Evolutionary conservation across 345 rosid species (phyloP), one percentile per base, ranked within the genome.

Genomic region (Sisymbrium irio): DNA sequence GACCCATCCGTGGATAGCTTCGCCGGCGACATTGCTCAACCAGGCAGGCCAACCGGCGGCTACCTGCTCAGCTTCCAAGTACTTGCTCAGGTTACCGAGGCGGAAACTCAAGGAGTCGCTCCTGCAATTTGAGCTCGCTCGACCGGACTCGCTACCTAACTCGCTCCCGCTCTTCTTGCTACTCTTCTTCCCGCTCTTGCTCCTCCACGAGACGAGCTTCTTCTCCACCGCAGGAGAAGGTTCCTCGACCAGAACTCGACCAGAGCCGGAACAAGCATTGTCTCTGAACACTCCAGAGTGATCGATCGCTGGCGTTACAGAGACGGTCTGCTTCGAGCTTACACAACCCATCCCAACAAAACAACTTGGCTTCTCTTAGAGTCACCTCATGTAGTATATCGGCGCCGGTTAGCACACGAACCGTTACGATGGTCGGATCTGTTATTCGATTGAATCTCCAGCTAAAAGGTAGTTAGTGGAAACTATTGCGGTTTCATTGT

Each of bases 41-140:
- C 99, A 94, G 15, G 90, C 86, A 4, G 99, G 99, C 99, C 99
- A 94, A 4, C 99, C 99, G 3, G 99, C 99, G 6, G 99, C 96
- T 67, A 89, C 93, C 51, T 94, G 97, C 75, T 94, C 97, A 17
- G 93, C 89, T 76, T 91, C 97, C 32, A 88, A 65, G 64, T 88
- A 94, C 89, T 87, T 88, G 28, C 62, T 77, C 3, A 77, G 15
- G 22, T 71, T 77, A 73, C 97, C 83, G 67, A 94, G 74, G 33
- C 99, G 83, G 76, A 87, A 88, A 66, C 97, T 94, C 85, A 85
- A 5, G 49, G 98, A 88, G 57, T 94, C 97, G 17, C 86, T 85
- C 32, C 85, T 69, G 27, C 67, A 27, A 36, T 67, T 85, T 46
- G 85, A 85, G 77, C 91, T 83, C 69, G 79, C 87, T 80, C 89